Evolutionary conservation across 805 yeast genomes (phyloP).

Genomic region (Yamadazyma philogaea): DNA sequence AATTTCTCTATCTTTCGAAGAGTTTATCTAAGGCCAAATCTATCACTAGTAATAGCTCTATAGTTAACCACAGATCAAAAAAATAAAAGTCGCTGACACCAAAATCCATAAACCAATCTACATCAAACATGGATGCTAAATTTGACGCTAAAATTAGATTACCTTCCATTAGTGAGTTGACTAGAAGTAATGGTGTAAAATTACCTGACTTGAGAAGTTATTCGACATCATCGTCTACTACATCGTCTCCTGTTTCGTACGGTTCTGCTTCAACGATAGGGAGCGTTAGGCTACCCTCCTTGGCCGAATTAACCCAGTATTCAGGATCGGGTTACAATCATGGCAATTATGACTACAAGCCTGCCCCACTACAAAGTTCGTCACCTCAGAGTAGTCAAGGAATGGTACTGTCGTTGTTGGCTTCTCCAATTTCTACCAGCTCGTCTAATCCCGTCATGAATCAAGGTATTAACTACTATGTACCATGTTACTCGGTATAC

Average conservation of each 20-base stretch:
- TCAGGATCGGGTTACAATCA: constrained; percentile 3
- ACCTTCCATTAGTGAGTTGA: constrained; percentile 28
- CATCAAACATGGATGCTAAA: background rate
- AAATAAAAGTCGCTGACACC: background rate
- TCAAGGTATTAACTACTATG: constrained; percentile 3
- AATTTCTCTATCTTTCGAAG: too few species aligned
- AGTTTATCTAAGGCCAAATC: too few species aligned
- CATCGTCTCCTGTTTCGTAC: constrained; percentile 12
- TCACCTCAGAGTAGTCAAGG: too few species aligned
- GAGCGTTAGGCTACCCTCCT: constrained; percentile 7
- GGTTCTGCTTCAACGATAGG: background rate
- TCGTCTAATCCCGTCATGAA: background rate
- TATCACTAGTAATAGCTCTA: too few species aligned
- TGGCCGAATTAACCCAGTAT: constrained; percentile 8
- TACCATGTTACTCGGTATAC: constrained; percentile 13
- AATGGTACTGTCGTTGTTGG: background rate
- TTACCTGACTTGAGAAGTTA: constrained; percentile 13
- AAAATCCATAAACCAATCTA: background rate
- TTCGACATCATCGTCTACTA: constrained; percentile 7
- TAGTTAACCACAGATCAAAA: too few species aligned
- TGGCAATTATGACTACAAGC: background rate
- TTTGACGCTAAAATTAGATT: constrained; percentile 17
- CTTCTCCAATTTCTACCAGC: background rate
- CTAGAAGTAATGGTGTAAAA: constrained; percentile 12
- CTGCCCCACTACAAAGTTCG: background rate